Conservation (phyloP, 148 eudicot genomes). For the Camellia lanceoleosa region DNA sequence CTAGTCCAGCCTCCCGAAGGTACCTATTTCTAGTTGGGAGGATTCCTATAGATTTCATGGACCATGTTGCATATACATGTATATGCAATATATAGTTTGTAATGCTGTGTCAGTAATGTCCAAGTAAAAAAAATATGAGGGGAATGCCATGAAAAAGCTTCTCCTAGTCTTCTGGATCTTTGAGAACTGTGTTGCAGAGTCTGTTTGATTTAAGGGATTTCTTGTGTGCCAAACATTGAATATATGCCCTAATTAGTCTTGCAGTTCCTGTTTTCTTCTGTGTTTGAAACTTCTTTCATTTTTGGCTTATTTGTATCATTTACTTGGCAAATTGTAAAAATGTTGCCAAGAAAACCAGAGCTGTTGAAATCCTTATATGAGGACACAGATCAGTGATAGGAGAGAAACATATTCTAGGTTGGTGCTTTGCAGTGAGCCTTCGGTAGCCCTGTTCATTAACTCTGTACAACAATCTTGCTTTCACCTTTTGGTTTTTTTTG, state of each 20-base stretch:
- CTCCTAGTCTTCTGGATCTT: constrained; percentile 4
- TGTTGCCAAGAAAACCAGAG: not conserved
- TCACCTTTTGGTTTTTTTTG: no score
- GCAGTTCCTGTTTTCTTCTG: not conserved
- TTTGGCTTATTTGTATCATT: not conserved
- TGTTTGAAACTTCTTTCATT: not conserved
- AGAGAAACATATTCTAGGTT: no score
- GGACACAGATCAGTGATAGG: no score
- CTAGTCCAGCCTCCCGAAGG: constrained; percentile 61
- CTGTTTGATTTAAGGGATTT: constrained; percentile 26
- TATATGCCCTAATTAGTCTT: constrained; percentile 9
- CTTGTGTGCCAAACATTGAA: constrained; percentile 24
- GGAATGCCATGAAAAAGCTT: constrained; percentile 18
- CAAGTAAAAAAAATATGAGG: constrained; percentile 5
- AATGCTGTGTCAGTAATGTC: constrained; percentile 4
- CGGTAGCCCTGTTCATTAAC: no score
- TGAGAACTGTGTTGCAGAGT: constrained; percentile 19
- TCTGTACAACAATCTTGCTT: no score
- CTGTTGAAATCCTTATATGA: no score
- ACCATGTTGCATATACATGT: constrained; percentile 4
- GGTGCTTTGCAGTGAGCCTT: no score
- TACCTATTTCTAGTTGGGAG: constrained; percentile 37
- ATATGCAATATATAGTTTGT: constrained; percentile 20
- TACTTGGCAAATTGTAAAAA: not conserved
- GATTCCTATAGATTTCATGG: not conserved